Conservation (phyloP, 768 basidiomycete species). For the Trametes punicea region DNA sequence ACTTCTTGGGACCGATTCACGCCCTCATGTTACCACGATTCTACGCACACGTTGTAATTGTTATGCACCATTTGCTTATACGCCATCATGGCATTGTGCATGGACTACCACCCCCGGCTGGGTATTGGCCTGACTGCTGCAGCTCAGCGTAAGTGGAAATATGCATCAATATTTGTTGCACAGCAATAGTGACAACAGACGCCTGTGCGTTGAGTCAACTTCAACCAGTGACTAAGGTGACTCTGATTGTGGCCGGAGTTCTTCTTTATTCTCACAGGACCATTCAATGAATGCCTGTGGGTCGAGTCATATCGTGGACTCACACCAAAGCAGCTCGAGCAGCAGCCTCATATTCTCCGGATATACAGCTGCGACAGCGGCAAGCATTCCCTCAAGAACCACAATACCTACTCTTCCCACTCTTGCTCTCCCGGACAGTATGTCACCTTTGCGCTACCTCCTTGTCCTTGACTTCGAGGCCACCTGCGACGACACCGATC, state of each 20-base stretch:
- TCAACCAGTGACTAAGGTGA: too few relatives aligned
- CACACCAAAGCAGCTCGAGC: not conserved
- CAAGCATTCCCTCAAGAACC: too few relatives aligned
- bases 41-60: constrained; percentile 5
- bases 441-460: constrained; percentile 18
- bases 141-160: too few relatives aligned
- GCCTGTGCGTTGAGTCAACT: too few relatives aligned
- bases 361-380: too few relatives aligned
- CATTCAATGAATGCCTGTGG: not conserved
- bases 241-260: too few relatives aligned
- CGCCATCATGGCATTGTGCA: not conserved
- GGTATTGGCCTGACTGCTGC: too few relatives aligned
- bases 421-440: not conserved
- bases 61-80: not conserved
- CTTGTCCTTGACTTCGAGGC: constrained; percentile 32
- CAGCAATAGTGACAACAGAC: too few relatives aligned
- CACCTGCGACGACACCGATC: constrained; percentile 22
- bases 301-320: not conserved
- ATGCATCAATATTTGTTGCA: too few relatives aligned
- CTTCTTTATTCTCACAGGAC: too few relatives aligned
- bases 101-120: not conserved
- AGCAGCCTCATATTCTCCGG: not conserved
- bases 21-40: not conserved
- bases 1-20: not conserved
- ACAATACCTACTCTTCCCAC: not conserved